Conservation (phyloP, 2,329 filamentous ascomycete species). For the Verticillium nonalfalfae region DNA sequence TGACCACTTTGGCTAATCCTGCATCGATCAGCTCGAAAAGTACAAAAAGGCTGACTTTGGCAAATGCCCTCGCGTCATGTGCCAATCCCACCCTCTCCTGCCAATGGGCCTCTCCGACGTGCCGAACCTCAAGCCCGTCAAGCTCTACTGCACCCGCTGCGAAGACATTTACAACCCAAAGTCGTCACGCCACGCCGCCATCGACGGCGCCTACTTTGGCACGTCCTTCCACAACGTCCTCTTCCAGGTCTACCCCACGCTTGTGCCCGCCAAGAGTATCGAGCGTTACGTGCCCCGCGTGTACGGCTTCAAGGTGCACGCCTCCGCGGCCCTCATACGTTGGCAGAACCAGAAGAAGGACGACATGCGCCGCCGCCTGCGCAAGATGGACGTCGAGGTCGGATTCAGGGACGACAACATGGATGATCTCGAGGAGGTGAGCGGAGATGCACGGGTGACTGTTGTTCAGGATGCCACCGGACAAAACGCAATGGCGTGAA, state of each 20-base stretch:
- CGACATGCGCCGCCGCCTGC: slow-evolving; percentile 72
- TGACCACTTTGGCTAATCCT: background rate
- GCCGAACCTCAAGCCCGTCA: slow-evolving; percentile 81
- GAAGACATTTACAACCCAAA: slow-evolving; percentile 99
- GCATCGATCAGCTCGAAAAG: slow-evolving; percentile 71
- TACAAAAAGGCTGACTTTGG: slow-evolving; percentile 98
- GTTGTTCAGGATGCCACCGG: slow-evolving; percentile 15
- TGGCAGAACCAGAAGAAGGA: slow-evolving; percentile 84
- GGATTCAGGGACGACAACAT: slow-evolving; percentile 69
- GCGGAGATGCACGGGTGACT: slow-evolving; percentile 26
- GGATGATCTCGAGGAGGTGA: slow-evolving; percentile 58
- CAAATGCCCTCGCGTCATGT: slow-evolving; percentile 95
- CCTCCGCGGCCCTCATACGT: slow-evolving; percentile 75
- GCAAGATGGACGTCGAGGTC: slow-evolving; percentile 66
- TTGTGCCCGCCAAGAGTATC: slow-evolving; percentile 79
- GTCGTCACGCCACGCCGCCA: slow-evolving; percentile 87
- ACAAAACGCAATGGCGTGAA: background rate
- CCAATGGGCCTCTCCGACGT: slow-evolving; percentile 93
- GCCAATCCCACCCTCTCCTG: slow-evolving; percentile 84
- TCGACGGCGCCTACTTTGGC: slow-evolving; percentile 97
- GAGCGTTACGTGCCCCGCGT: slow-evolving; percentile 84
- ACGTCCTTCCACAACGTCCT: slow-evolving; percentile 98
- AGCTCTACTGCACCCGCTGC: slow-evolving; percentile 94
- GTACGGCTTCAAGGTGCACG: slow-evolving; percentile 95
- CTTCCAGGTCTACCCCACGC: slow-evolving; percentile 92